Percentiles rank a stretch among this genome's conserved stretches.
phyloP scores from a whole-genome alignment of 495 filamentous ascomycete species.

The Aspergillus cavernicola region DNA sequence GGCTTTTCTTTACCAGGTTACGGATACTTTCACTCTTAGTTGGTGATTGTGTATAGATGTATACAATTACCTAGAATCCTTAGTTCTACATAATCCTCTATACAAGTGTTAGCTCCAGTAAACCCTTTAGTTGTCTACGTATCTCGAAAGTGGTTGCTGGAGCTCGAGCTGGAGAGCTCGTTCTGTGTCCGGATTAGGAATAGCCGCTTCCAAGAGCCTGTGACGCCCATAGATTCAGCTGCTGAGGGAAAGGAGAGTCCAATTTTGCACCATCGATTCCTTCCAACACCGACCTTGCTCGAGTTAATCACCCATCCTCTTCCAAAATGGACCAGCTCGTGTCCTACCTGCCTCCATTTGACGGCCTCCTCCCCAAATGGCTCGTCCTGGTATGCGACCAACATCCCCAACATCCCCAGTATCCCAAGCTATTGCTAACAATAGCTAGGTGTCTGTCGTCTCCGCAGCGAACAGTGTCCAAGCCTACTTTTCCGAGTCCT shows the following conservation, averaged over 20 bases:
- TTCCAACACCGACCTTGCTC: too few relatives aligned
- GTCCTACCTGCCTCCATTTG: constrained; percentile 48
- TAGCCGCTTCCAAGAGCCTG: not conserved
- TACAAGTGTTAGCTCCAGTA: too few relatives aligned
- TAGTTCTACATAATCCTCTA: too few relatives aligned
- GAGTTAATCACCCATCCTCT: not conserved
- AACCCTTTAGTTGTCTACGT: too few relatives aligned
- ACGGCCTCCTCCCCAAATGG: constrained; percentile 64
- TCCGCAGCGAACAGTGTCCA: constrained; percentile 80
- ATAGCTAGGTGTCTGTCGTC: constrained; percentile 66
- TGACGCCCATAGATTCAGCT: not conserved
- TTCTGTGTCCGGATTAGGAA: not conserved
- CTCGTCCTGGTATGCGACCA: constrained; percentile 53
- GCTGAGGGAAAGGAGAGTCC: not conserved
- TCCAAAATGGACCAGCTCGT: constrained; percentile 30
- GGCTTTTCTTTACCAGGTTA: too few relatives aligned
- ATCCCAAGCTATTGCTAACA: constrained; percentile 5
- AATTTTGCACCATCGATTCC: too few relatives aligned
- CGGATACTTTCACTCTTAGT: too few relatives aligned
- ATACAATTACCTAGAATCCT: too few relatives aligned
- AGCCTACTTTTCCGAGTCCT: constrained; percentile 67
- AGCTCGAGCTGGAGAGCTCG: not conserved
- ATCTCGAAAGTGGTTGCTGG: not conserved
- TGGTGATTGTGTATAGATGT: too few relatives aligned
- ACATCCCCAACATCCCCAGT: not conserved